phyloP scores from a whole-genome alignment of 2,329 filamentous ascomycete genomes.

The Zymoseptoria crescenta region DNA sequence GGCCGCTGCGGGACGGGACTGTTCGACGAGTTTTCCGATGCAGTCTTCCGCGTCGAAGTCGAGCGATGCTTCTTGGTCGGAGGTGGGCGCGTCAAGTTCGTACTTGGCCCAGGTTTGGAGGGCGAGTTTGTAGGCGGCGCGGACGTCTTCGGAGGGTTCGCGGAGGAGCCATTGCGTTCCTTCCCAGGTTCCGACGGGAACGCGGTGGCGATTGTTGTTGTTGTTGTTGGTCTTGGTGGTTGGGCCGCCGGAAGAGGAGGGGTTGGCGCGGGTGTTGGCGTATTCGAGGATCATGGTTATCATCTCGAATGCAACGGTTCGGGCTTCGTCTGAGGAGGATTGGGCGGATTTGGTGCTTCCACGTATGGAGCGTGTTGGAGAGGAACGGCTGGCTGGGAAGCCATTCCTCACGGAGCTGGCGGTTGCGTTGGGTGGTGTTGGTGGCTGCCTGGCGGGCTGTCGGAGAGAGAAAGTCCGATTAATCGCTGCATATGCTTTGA shows the following conservation, averaged over 20 bases:
- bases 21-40: constrained; percentile 16
- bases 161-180: constrained; percentile 90
- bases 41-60: constrained; percentile 20
- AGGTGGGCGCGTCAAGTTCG: constrained; percentile 26
- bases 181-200: constrained; percentile 82
- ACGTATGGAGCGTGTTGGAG: neutral
- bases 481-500: constrained; percentile 52
- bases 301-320: constrained; percentile 60
- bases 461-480: neutral
- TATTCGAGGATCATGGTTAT: constrained; percentile 77
- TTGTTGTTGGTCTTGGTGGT: constrained; percentile 5
- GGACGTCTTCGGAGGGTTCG: constrained; percentile 68
- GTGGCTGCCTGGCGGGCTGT: neutral
- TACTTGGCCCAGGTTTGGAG: constrained; percentile 66
- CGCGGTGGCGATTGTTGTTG: constrained; percentile 40
- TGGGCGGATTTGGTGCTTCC: constrained; percentile 34
- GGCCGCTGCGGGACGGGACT: constrained; percentile 9
- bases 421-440: neutral
- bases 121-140: constrained; percentile 78
- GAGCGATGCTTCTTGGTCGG: constrained; percentile 13
- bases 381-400: neutral
- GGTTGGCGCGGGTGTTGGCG: constrained; percentile 49
- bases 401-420: neutral
- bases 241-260: constrained; percentile 12
- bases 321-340: constrained; percentile 56